Evolutionary conservation across 768 basidiomycete species (phyloP), one percentile per base, ranked within the genome.

Genomic region (Termitomyces sp.): DNA sequence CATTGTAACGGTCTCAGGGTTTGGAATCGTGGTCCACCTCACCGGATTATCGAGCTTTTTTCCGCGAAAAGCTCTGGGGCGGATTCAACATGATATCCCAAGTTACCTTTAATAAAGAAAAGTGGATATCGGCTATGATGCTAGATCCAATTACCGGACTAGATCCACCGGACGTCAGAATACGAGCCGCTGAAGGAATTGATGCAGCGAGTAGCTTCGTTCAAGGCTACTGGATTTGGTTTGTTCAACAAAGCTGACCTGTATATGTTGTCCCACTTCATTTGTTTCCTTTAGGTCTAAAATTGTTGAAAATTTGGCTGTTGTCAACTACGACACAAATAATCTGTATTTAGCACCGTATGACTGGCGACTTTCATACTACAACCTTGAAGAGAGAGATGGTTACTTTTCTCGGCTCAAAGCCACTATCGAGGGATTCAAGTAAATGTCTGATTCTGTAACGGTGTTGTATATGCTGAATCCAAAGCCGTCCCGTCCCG

Each of bases 201-300:
- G 90, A 93, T 67, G 93, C 93, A 0, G 95, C 93, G 2, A 91
- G 89, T 62, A 87, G 80, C 64, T 89, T 93, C 64, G 84, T 94
- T 58, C 86, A 88, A 68, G 94, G 95, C 1, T 99, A 95, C 69
- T 98, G 95, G 95, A 85, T 96, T 55, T 96, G 94, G 93, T 87
- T 66, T 55, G 75, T 61, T 31, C 54, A n/a, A 31, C 13, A 34
- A 48, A 39, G 11, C 9, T 48, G 8, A 54, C 9, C 11, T 16
- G n/a, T 39, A 33, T 9, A 12, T 18, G 12, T 58, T 50, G 12
- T 45, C 36, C 54, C 48, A 24, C 42, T 31, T 15, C 2, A 41
- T 24, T 55, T 20, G 15, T 46, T 61, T 33, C 33, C 27, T 47
- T 54, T 45, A 90, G 90, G 90, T 86, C 89, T 1, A 95, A 95